phyloP scores from a whole-genome alignment of 1,284 basidiomycete genomes.

The Trichosporon ovoides region DNA sequence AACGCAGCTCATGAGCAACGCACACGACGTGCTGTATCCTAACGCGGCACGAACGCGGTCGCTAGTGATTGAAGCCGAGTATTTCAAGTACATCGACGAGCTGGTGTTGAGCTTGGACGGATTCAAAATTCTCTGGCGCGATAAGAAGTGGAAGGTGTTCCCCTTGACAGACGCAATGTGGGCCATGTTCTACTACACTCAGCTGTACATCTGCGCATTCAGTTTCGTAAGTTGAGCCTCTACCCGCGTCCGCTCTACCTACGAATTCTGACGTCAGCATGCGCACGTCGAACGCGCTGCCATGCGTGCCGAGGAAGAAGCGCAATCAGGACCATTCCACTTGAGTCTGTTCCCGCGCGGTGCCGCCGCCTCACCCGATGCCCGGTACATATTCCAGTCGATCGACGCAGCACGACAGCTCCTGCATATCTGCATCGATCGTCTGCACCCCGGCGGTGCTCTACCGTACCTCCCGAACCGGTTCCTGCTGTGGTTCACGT shows the following conservation, averaged over 20 bases:
- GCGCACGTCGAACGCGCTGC: conserved; percentile 48
- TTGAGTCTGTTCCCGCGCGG: conserved; percentile 44
- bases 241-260: neutral
- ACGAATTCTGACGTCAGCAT: conserved; percentile 32
- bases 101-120: conserved; percentile 43
- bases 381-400: conserved; percentile 46
- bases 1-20: conserved; percentile 48
- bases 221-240: conserved; percentile 38
- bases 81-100: conserved; percentile 48
- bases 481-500: conserved; percentile 47
- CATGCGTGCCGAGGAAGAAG: conserved; percentile 39
- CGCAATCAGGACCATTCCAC: conserved; percentile 9
- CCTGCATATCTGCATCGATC: conserved; percentile 45
- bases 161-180: conserved; percentile 41
- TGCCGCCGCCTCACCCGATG: conserved; percentile 43
- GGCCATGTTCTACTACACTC: conserved; percentile 44
- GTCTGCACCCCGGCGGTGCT: conserved; percentile 43
- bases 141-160: conserved; percentile 42
- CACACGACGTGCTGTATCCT: conserved; percentile 48
- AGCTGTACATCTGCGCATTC: conserved; percentile 47
- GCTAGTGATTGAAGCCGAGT: conserved; percentile 43
- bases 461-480: conserved; percentile 45
- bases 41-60: conserved; percentile 42
- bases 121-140: conserved; percentile 43
- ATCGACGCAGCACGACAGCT: conserved; percentile 45